These are phyloP conservation scores for Cyanidiococcus yangmingshanensis DNA, from an alignment of 23 red algal species.

Conservation along the genomic window DNA sequence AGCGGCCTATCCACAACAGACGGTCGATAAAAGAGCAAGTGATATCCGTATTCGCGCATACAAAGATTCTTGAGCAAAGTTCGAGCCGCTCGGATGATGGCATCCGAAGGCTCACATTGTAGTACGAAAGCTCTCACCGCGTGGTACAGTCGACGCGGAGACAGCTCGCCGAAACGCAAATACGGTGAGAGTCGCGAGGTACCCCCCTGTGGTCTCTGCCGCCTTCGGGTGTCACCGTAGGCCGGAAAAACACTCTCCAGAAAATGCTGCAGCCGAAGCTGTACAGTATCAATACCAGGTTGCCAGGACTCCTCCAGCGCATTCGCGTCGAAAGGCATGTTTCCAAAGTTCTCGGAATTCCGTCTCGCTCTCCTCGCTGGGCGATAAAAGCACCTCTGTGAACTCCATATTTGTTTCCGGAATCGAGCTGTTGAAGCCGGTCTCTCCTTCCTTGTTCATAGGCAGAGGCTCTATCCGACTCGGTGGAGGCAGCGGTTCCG, in stretches of 20 bases:
- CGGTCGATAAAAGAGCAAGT: slow-evolving; percentile 67
- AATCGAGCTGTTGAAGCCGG: neutral
- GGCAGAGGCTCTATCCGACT: slow-evolving; percentile 28
- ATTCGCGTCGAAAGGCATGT: neutral
- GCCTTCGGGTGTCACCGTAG: neutral
- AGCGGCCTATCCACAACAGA: slow-evolving; percentile 44
- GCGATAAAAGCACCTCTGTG: neutral
- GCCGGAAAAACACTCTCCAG: neutral
- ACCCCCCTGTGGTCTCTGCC: slow-evolving; percentile 10
- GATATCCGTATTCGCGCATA: slow-evolving; percentile 80
- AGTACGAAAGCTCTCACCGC: slow-evolving; percentile 23
- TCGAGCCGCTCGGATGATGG: slow-evolving; percentile 32
- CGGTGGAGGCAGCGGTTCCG: slow-evolving; percentile 52
- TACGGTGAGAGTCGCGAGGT: slow-evolving; percentile 76
- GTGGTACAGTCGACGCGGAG: slow-evolving; percentile 59
- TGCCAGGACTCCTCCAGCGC: neutral
- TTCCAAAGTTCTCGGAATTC: neutral
- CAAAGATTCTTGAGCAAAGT: slow-evolving; percentile 84
- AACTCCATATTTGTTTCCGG: neutral
- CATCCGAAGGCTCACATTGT: neutral
- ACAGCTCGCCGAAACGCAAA: slow-evolving; percentile 94
- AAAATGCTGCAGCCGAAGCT: neutral
- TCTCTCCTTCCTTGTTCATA: neutral
- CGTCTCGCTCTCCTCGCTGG: neutral
- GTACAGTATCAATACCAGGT: neutral